phyloP scores from a whole-genome alignment of 177 flowering plant genomes.

The Vitis hybrid region DNA sequence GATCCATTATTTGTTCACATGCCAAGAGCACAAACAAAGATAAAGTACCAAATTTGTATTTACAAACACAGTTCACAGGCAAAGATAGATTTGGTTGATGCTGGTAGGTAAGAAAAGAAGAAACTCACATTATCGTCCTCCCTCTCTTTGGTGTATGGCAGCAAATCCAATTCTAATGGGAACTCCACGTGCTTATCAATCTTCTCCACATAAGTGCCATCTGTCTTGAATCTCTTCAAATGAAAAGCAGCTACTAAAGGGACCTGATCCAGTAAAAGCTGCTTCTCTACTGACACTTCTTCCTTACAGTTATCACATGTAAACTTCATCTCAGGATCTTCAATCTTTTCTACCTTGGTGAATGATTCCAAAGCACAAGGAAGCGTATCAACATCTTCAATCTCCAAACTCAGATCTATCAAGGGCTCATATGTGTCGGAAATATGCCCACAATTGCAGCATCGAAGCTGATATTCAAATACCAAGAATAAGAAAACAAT shows the following conservation, averaged over 20 bases:
- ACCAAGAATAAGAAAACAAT: neutral
- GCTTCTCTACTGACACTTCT: constrained; percentile 69
- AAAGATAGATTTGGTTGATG: too few relatives aligned
- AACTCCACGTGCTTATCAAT: constrained; percentile 61
- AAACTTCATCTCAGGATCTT: constrained; percentile 58
- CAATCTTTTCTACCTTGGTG: constrained; percentile 79
- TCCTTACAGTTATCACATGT: constrained; percentile 73
- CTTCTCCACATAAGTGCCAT: constrained; percentile 68
- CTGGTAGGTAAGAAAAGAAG: neutral
- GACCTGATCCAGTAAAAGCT: constrained; percentile 57
- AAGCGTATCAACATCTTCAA: constrained; percentile 65
- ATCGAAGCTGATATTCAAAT: constrained; percentile 56
- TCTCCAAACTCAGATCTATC: constrained; percentile 85
- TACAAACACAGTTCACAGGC: too few relatives aligned
- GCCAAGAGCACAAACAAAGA: neutral
- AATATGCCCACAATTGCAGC: constrained; percentile 72
- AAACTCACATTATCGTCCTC: constrained; percentile 43
- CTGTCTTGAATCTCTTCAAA: constrained; percentile 85
- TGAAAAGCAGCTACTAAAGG: constrained; percentile 78
- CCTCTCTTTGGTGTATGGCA: constrained; percentile 42
- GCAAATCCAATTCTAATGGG: constrained; percentile 76
- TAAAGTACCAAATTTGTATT: neutral
- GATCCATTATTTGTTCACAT: neutral
- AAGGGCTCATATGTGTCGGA: constrained; percentile 77
- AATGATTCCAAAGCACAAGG: constrained; percentile 69